Evolutionary conservation across 2,329 filamentous ascomycete species (phyloP), one percentile per base, ranked within the genome.

Genomic region (Colletotrichum viniferum): DNA sequence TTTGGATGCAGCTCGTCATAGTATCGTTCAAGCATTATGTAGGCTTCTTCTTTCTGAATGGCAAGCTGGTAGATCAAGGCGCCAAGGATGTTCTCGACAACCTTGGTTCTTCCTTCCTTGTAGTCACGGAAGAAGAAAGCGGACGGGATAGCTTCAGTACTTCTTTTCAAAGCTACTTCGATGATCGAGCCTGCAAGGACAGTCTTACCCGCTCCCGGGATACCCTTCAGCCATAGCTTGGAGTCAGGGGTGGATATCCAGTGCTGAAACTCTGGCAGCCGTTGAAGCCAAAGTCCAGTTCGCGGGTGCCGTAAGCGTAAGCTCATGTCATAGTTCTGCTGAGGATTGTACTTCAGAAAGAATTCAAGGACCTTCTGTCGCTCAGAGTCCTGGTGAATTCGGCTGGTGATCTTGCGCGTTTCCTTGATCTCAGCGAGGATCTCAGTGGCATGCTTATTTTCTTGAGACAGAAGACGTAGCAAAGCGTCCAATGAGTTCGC

Each of bases 91-190:
- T 2, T 60, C 4, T 58, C n/a, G n/a, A n/a, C n/a, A n/a, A n/a
- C n/a, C n/a, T n/a, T n/a, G n/a, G n/a, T n/a, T n/a, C n/a, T n/a
- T n/a, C n/a, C n/a, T 6, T 71, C 28, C n/a, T 65, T 74, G 10
- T 74, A 74, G 2, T 74, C 71, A 32, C 71, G 71, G 2, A 74
- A 74, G 13, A 74, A 74, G n/a, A 74, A 74, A 6, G 43, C 71
- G 0, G 34, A 12, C 1, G 71, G 16, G 1, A 4, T 52, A 2
- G 38, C 58, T 12, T 64, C 43, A 4, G 65, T 55, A 2, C 48
- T 64, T 1, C 13, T 26, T 2, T 0, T 60, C 9, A 74, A 13
- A 8, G 52, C 61, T 18, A 26, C 2, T 3, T 64, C 43, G 2
- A 74, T 65, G 10, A 74, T 65, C 1, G 60, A 64, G 3, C 30